A percentile compares a stretch with the other conserved stretches of the same genome.
These are phyloP conservation scores for Hippophae rhamnoides DNA, from an alignment of 306 rosid species.

Conservation along the genomic window DNA sequence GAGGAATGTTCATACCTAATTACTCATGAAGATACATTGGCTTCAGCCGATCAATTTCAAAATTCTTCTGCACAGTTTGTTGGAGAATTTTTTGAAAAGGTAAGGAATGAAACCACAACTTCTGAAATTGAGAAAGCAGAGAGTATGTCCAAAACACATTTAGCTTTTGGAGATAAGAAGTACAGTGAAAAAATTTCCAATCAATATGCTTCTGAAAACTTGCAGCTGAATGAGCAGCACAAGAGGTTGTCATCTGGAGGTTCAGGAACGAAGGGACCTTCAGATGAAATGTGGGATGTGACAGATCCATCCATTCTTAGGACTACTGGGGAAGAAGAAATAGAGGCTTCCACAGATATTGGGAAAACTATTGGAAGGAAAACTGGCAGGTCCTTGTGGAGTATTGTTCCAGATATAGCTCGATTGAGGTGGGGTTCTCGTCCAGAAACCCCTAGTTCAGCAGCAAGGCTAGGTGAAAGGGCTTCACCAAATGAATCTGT, in stretches of 20 bases:
- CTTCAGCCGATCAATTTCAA: slow-evolving; percentile 53
- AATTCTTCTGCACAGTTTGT: slow-evolving; percentile 57
- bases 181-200: slow-evolving; percentile 16
- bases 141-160: slow-evolving; percentile 24
- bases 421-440: slow-evolving; percentile 57
- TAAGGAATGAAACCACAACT: slow-evolving; percentile 39
- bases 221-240: slow-evolving; percentile 31
- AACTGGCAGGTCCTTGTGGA: slow-evolving; percentile 74
- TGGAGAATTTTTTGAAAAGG: slow-evolving; percentile 51
- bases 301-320: slow-evolving; percentile 33
- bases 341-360: slow-evolving; percentile 25
- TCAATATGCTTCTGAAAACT: slow-evolving; percentile 28
- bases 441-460: slow-evolving; percentile 40
- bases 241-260: slow-evolving; percentile 40
- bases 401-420: slow-evolving; percentile 46
- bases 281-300: slow-evolving; percentile 77
- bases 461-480: slow-evolving; percentile 44
- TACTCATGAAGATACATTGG: slow-evolving; percentile 55
- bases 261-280: slow-evolving; percentile 65
- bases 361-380: slow-evolving; percentile 45
- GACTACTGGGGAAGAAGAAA: slow-evolving; percentile 32
- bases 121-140: slow-evolving; percentile 35
- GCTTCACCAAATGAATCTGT: slow-evolving; percentile 54
- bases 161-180: slow-evolving; percentile 30
- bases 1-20: slow-evolving; percentile 23